Evolutionary conservation across 2,329 filamentous ascomycete genomes (phyloP).

Genomic region (Botrytis pseudocinerea): DNA sequence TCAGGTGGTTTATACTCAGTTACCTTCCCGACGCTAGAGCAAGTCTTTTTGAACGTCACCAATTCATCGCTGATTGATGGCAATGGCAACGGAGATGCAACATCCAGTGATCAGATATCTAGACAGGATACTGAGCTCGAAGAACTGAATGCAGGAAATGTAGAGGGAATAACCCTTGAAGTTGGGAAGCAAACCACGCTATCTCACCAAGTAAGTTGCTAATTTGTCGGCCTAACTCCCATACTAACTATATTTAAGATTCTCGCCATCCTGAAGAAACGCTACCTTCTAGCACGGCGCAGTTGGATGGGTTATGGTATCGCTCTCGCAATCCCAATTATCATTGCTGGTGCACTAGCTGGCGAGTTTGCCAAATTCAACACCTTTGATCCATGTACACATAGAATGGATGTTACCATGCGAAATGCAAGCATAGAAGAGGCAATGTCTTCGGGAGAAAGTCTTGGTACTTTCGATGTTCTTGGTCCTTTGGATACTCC

Average conservation of each 20-base stretch:
- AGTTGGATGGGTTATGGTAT: neutral
- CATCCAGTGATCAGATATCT: neutral
- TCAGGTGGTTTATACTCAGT: constrained; percentile 1
- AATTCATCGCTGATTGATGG: neutral
- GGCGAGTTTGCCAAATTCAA: constrained; percentile 35
- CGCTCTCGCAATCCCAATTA: neutral
- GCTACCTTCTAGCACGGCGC: neutral
- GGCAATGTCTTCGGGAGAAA: neutral
- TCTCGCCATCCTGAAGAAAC: neutral
- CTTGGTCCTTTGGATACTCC: constrained; percentile 25
- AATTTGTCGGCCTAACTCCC: neutral
- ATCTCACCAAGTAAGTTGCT: neutral
- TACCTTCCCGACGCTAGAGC: neutral
- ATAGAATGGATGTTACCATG: neutral
- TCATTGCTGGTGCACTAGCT: constrained; percentile 55
- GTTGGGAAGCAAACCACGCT: neutral
- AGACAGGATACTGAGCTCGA: neutral
- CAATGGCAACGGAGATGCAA: neutral
- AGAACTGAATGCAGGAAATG: neutral
- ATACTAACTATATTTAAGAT: neutral
- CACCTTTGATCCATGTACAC: neutral
- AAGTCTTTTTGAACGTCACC: constrained; percentile 1
- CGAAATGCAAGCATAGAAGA: neutral
- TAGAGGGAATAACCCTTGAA: neutral
- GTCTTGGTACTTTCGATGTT: neutral